Base-by-base conservation (phyloP, 495 filamentous ascomycete genomes). In the Amorphotheca resinae region DNA sequence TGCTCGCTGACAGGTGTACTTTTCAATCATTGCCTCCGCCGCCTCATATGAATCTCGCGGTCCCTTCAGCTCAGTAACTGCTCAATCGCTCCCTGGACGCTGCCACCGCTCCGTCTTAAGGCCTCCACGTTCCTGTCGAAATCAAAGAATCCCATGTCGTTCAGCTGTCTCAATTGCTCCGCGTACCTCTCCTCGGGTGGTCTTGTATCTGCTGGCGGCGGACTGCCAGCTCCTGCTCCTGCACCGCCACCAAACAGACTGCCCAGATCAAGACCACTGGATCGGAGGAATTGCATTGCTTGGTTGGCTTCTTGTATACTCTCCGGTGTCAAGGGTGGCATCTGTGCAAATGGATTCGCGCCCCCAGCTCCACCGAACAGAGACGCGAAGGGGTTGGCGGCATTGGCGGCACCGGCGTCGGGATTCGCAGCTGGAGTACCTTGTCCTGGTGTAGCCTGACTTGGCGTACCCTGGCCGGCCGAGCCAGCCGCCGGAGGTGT, bases 131-230 rank as follows among this genome's bases (percentile, higher is more conserved):
- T 99, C 55, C 81, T 60, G 42, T 96, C 88, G 56, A 96, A 96
- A 51, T 99, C 91, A 57, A 77, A 93, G 60, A 99, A 96, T 3
- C 93, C 93, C 93, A 99, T 99, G 41, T 96, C 91, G 58, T 99
- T 96, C 49, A 99, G 64, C 58, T 95, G 89, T 35, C 86, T 70
- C 36, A 99, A 65, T 57, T 99, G 93, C 11, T 82, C 77, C 5
- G 81, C 87, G 49, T 93, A 99, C 49, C 84, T 68, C 57, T 95
- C 93, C 68, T 96, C 93, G 0, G 89, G 91, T 14, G 91, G 87
- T 46, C 88, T 72, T 55, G 70, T 89, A 59, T 96, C 93, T 4
- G 66, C 55, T 5, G 84, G 77, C 4, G 71, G 64, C 3, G 78
- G 57, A 14, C 65, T 58, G 6, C 59, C 40, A 8, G 56, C 33